A percentile compares a stretch with the other conserved stretches of the same genome.
phyloP scores from a whole-genome alignment of 2,329 filamentous ascomycete genomes.

The Penicillium expansum region DNA sequence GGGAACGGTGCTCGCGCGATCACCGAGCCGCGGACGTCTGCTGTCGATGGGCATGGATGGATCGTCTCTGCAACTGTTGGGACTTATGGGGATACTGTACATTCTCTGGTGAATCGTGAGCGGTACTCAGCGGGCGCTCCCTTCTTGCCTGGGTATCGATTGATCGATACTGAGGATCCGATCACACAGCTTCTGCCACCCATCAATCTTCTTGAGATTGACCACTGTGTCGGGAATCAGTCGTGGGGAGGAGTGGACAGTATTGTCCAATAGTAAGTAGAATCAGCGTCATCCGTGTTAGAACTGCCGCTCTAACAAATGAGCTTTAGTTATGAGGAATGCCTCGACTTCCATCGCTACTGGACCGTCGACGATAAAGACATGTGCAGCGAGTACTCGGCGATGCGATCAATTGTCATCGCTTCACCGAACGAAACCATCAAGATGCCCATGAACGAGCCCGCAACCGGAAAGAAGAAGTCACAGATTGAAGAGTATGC shows the following conservation, averaged over 20 bases:
- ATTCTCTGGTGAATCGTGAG: slow-evolving; percentile 73
- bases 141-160: slow-evolving; percentile 75
- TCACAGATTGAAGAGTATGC: slow-evolving; percentile 83
- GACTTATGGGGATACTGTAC: slow-evolving; percentile 87
- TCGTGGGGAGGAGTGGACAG: slow-evolving; percentile 77
- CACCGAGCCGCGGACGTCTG: slow-evolving; percentile 54
- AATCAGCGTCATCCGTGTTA: slow-evolving; percentile 20
- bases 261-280: slow-evolving; percentile 52
- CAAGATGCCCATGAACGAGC: slow-evolving; percentile 98
- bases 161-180: slow-evolving; percentile 47
- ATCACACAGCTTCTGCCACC: slow-evolving; percentile 53
- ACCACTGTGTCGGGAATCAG: slow-evolving; percentile 95
- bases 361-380: slow-evolving; percentile 89
- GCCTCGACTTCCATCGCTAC: slow-evolving; percentile 87
- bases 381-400: slow-evolving; percentile 86
- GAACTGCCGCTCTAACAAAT: background rate
- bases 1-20: slow-evolving; percentile 64
- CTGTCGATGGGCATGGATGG: slow-evolving; percentile 53
- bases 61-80: slow-evolving; percentile 71
- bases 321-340: slow-evolving; percentile 67
- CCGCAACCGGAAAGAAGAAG: slow-evolving; percentile 77
- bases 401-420: slow-evolving; percentile 83
- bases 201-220: slow-evolving; percentile 71
- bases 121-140: slow-evolving; percentile 59
- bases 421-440: slow-evolving; percentile 74